phyloP scores from a whole-genome alignment of 208 protist species.

The Trypanosoma congolense region DNA sequence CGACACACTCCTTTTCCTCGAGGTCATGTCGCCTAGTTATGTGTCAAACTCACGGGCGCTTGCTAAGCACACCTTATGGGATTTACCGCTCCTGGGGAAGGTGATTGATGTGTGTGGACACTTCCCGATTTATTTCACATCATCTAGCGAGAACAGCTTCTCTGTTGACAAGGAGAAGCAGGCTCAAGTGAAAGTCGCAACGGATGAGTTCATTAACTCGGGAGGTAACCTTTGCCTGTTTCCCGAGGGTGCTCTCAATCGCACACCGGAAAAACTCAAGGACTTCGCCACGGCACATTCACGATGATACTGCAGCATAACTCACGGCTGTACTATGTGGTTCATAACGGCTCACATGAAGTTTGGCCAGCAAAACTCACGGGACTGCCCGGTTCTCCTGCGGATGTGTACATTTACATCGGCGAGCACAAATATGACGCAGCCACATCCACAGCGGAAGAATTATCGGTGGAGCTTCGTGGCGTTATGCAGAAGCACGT shows the following conservation, averaged over 20 bases:
- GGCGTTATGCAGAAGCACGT: slow-evolving; percentile 76
- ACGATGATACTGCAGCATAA: slow-evolving; percentile 56
- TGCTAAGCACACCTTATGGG: slow-evolving; percentile 61
- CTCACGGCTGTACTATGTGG: slow-evolving; percentile 62
- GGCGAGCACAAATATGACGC: slow-evolving; percentile 73
- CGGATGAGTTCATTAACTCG: slow-evolving; percentile 49
- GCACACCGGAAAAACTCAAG: slow-evolving; percentile 65
- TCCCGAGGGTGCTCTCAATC: slow-evolving; percentile 81
- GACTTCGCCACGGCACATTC: slow-evolving; percentile 85
- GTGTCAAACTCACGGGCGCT: slow-evolving; percentile 62
- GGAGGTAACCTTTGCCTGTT: slow-evolving; percentile 79
- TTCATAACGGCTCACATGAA: slow-evolving; percentile 76
- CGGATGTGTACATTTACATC: slow-evolving; percentile 73
- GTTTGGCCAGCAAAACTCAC: slow-evolving; percentile 62
- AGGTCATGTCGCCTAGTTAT: slow-evolving; percentile 43
- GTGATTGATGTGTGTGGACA: slow-evolving; percentile 69
- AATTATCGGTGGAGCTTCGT: slow-evolving; percentile 43
- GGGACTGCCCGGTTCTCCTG: slow-evolving; percentile 63
- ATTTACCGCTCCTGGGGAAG: slow-evolving; percentile 67
- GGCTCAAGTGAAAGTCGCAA: slow-evolving; percentile 42
- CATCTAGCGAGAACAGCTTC: slow-evolving; percentile 43
- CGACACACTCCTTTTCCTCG: slow-evolving; percentile 71
- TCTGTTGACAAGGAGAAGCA: slow-evolving; percentile 81
- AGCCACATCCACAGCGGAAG: slow-evolving; percentile 33
- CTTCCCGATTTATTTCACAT: slow-evolving; percentile 82